phyloP scores from a whole-genome alignment of 83 land plant genomes.

The Larix sibirica region DNA sequence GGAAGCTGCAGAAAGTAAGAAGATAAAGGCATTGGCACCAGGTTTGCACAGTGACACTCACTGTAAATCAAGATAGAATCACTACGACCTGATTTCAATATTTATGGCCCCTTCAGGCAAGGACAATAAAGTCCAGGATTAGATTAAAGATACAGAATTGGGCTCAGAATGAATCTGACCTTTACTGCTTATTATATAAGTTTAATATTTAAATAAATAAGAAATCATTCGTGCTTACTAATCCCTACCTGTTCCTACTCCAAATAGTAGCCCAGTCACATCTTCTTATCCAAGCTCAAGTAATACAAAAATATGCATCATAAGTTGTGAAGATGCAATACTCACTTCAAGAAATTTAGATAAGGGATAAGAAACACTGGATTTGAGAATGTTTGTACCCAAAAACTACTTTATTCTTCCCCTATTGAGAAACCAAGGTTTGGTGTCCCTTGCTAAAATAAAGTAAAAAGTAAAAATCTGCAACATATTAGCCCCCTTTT shows the following conservation, averaged over 20 bases:
- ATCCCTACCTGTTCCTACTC: background rate
- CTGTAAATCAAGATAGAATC: background rate
- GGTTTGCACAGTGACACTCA: background rate
- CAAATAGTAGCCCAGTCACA: background rate
- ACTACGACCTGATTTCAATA: background rate
- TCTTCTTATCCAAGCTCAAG: background rate
- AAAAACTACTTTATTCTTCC: too few relatives aligned
- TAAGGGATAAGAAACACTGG: too few relatives aligned
- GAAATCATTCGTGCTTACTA: background rate
- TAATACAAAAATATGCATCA: background rate
- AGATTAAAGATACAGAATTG: background rate
- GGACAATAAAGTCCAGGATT: background rate
- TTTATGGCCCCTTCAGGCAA: background rate
- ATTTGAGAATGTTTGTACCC: too few relatives aligned
- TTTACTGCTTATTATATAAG: background rate
- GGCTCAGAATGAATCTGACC: background rate
- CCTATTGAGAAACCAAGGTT: background rate
- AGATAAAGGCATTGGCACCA: background rate
- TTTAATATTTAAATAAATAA: background rate
- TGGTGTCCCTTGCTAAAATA: background rate
- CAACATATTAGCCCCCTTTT: background rate
- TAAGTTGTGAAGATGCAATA: background rate
- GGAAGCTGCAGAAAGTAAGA: background rate
- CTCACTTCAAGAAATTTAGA: background rate
- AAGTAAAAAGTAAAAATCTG: background rate